Conservation (phyloP, 1,139 yeast genomes). For the Candida dubliniensis region DNA sequence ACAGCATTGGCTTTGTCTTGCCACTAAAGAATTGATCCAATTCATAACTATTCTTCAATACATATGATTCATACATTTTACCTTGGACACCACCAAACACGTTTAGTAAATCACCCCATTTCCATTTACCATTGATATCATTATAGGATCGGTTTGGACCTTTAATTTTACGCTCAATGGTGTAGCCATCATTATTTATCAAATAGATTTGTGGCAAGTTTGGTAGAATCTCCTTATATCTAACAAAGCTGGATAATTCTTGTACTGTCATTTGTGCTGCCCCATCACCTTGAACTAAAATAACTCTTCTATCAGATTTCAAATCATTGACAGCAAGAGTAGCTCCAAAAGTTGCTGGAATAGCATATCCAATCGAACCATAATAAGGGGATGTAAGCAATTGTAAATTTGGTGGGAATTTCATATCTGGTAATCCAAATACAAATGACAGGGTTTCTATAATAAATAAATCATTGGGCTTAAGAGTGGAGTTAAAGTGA, state of each 20-base stretch:
- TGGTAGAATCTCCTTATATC: constrained; percentile 47
- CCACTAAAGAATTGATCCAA: constrained; percentile 25
- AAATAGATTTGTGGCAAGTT: constrained; percentile 58
- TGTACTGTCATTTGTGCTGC: constrained; percentile 89
- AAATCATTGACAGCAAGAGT: constrained; percentile 66
- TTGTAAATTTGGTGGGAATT: constrained; percentile 52
- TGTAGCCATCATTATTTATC: constrained; percentile 81
- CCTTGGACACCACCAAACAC: constrained; percentile 62
- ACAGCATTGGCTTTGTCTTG: not conserved
- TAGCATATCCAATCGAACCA: constrained; percentile 83
- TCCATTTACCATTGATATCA: constrained; percentile 77
- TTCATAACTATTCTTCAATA: constrained; percentile 30
- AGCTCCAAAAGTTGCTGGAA: constrained; percentile 82
- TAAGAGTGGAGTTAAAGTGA: constrained; percentile 37
- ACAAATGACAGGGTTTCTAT: constrained; percentile 80
- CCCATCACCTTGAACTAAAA: constrained; percentile 85
- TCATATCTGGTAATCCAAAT: constrained; percentile 65
- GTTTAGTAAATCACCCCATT: constrained; percentile 66
- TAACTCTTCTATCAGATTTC: constrained; percentile 51
- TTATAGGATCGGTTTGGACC: constrained; percentile 78
- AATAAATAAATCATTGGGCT: constrained; percentile 64
- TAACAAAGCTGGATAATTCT: constrained; percentile 69
- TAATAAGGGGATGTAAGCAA: constrained; percentile 68
- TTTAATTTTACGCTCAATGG: constrained; percentile 79
- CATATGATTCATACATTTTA: constrained; percentile 34